phyloP scores from a whole-genome alignment of 768 basidiomycete genomes.

The Russula sp. region DNA sequence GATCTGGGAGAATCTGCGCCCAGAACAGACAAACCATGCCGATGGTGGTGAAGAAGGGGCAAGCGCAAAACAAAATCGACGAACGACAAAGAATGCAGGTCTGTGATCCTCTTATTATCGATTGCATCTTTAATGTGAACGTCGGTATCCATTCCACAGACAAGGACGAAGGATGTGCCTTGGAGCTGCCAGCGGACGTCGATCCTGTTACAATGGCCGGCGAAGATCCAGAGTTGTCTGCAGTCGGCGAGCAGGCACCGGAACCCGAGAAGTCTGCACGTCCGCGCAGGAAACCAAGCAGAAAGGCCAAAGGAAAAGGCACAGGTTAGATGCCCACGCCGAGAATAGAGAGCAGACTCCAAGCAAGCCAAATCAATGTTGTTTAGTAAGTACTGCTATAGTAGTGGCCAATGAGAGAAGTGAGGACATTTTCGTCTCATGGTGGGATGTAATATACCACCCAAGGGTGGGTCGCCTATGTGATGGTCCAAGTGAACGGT shows the following conservation, averaged over 20 bases:
- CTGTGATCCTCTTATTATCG: background rate
- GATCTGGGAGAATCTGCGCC: slow-evolving; percentile 37
- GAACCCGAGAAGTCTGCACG: background rate
- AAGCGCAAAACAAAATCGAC: background rate
- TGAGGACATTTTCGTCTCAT: too few relatives aligned
- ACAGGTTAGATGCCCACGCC: background rate
- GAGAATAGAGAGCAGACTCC: too few relatives aligned
- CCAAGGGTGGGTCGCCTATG: too few relatives aligned
- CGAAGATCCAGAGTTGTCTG: background rate
- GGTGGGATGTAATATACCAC: too few relatives aligned
- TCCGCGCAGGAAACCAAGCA: background rate
- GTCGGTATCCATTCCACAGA: background rate
- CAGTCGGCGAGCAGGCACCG: background rate
- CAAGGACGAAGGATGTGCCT: background rate
- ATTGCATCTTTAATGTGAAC: background rate
- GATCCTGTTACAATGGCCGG: background rate
- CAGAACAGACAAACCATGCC: slow-evolving; percentile 21
- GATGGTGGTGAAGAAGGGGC: background rate
- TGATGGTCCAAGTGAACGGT: too few relatives aligned
- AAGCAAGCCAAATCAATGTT: too few relatives aligned
- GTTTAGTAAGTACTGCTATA: too few relatives aligned
- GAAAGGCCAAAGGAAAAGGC: background rate
- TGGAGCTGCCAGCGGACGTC: background rate
- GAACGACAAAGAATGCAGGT: slow-evolving; percentile 3
- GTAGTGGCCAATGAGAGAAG: too few relatives aligned